Percentiles rank a stretch among this genome's conserved stretches.
phyloP scores from a whole-genome alignment of 129 eudicot species.

The Escallonia rubra region DNA sequence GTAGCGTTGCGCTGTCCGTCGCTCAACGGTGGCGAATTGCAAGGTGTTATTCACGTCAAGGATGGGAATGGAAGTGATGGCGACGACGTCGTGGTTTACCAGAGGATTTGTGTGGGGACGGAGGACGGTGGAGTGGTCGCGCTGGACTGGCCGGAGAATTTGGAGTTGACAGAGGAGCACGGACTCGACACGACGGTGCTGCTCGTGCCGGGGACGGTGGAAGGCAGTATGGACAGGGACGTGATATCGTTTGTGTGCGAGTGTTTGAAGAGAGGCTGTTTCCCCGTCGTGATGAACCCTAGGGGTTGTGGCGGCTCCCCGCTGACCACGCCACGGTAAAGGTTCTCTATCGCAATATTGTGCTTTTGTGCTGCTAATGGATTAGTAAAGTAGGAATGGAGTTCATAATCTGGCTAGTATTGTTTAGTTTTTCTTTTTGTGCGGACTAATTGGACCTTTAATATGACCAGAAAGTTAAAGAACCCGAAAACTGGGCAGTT shows the following conservation, averaged over 20 bases:
- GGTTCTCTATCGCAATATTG: background rate
- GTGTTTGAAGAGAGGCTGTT: slow-evolving; percentile 65
- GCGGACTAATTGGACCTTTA: no score
- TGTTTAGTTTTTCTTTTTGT: no score
- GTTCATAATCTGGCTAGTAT: no score
- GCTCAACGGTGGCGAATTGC: slow-evolving; percentile 25
- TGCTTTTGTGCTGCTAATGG: background rate
- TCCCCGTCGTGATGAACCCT: slow-evolving; percentile 90
- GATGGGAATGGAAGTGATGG: slow-evolving; percentile 9
- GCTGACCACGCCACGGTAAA: slow-evolving; percentile 71
- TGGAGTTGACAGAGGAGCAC: slow-evolving; percentile 49
- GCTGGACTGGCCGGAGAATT: slow-evolving; percentile 81
- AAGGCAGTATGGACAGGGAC: slow-evolving; percentile 66
- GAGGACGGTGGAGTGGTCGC: slow-evolving; percentile 89
- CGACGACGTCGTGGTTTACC: slow-evolving; percentile 42
- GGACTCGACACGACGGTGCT: slow-evolving; percentile 69
- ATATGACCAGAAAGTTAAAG: no score
- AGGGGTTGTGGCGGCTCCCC: slow-evolving; percentile 89
- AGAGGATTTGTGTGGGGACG: slow-evolving; percentile 65
- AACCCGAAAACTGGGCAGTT: no score
- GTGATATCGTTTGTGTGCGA: slow-evolving; percentile 50
- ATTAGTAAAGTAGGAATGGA: no score
- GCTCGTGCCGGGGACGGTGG: slow-evolving; percentile 59
- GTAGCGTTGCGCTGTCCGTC: slow-evolving; percentile 63
- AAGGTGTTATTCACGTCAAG: slow-evolving; percentile 31